Conservation (phyloP, 495 filamentous ascomycete species). For the Oleoguttula mirabilis region DNA sequence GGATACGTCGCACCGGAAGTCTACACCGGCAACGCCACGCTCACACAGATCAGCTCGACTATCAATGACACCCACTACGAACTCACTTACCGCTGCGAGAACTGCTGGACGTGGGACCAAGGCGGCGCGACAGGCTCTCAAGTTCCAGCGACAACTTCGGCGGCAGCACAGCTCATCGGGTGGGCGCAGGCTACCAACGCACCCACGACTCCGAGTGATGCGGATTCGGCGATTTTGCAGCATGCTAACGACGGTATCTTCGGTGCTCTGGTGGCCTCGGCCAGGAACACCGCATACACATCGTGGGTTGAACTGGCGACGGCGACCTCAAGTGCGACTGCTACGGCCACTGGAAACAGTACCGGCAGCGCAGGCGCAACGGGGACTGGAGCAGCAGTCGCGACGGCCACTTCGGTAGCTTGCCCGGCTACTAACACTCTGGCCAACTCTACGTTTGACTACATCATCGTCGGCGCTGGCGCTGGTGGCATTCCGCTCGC, state of each 20-base stretch:
- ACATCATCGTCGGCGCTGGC: constrained; percentile 54
- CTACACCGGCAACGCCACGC: constrained; percentile 47
- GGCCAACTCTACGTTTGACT: constrained; percentile 47
- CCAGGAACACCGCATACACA: constrained; percentile 36
- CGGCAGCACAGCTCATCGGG: constrained; percentile 28
- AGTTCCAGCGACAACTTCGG: constrained; percentile 17
- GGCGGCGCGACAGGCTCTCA: constrained; percentile 35
- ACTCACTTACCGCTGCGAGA: constrained; percentile 50
- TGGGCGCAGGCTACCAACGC: constrained; percentile 34
- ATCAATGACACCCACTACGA: constrained; percentile 43
- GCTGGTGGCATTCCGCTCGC: constrained; percentile 55
- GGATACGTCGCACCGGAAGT: constrained; percentile 45
- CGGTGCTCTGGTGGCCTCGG: constrained; percentile 30
- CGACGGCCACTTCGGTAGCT: constrained; percentile 33
- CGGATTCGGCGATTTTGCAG: constrained; percentile 29
- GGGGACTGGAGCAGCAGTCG: constrained; percentile 24
- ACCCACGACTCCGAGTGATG: constrained; percentile 26
- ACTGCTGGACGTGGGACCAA: constrained; percentile 49
- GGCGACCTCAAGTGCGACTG: constrained; percentile 8
- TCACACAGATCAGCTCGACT: constrained; percentile 44
- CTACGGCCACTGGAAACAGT: constrained; percentile 7
- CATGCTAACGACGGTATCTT: constrained; percentile 40
- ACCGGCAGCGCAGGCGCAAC: constrained; percentile 31
- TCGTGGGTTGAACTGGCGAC: constrained; percentile 38
- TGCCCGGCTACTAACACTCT: constrained; percentile 18